phyloP scores from a whole-genome alignment of 2,329 filamentous ascomycete species.

The Fragosphaeria purpurea region DNA sequence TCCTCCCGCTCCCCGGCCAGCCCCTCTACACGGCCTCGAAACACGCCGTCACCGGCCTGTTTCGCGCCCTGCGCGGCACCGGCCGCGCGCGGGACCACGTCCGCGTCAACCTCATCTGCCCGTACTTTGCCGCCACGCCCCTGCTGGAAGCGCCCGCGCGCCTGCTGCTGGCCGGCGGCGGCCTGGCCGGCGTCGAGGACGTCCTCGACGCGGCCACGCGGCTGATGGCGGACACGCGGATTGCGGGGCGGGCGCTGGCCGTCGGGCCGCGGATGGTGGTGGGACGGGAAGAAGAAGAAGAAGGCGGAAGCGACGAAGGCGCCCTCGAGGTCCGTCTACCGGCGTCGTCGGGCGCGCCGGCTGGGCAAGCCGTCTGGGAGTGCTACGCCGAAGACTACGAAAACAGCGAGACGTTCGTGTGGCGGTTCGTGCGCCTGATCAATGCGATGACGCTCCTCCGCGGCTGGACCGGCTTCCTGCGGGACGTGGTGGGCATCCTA shows the following conservation, averaged over 20 bases:
- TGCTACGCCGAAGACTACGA: slow-evolving; percentile 49
- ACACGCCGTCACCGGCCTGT: slow-evolving; percentile 55
- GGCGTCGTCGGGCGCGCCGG: background rate
- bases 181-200: slow-evolving; percentile 41
- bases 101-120: slow-evolving; percentile 54
- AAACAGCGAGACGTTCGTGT: slow-evolving; percentile 44
- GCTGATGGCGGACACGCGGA: slow-evolving; percentile 45
- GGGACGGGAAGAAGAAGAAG: slow-evolving; percentile 21
- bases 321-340: background rate
- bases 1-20: slow-evolving; percentile 31
- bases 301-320: slow-evolving; percentile 11
- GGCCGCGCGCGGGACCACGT: slow-evolving; percentile 36
- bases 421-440: slow-evolving; percentile 42
- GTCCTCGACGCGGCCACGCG: slow-evolving; percentile 54
- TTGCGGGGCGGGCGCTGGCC: slow-evolving; percentile 38
- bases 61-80: slow-evolving; percentile 44
- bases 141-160: slow-evolving; percentile 38
- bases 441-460: slow-evolving; percentile 38
- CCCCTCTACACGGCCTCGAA: slow-evolving; percentile 50
- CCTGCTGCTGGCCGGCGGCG: slow-evolving; percentile 46
- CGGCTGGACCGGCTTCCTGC: slow-evolving; percentile 43
- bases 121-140: slow-evolving; percentile 54
- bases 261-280: slow-evolving; percentile 47
- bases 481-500: slow-evolving; percentile 21
- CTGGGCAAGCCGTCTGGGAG: slow-evolving; percentile 45